Base-by-base conservation (phyloP, 2,329 filamentous ascomycete species). In the Alternaria triticimaculans region DNA sequence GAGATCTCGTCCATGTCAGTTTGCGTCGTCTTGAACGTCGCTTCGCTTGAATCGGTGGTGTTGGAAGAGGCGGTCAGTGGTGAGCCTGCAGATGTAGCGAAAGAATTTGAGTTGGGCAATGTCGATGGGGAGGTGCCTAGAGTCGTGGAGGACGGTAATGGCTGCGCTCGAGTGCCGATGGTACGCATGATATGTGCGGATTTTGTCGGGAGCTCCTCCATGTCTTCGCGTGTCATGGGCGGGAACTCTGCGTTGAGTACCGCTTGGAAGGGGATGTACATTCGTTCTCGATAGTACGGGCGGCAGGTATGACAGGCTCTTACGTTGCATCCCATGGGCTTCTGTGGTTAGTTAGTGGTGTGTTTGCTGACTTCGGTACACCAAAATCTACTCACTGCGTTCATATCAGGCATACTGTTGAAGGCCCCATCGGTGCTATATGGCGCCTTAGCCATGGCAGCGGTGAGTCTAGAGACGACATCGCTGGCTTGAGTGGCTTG, bases 221-320 rank as follows among this genome's bases (percentile, higher is more conserved):
- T 63, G 12, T 82, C 80, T 0, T 72, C 58, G 14, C 67, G 55
- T 1, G 78, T 78, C 10, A 83, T 26, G 1, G 80, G 72, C 23
- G 74, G 57, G 18, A 79, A 66, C 37, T 79, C 70, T 33, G 80
- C 78, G 26, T 72, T 76, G 23, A 83, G 75, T 33, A 85, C 76
- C 12, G 80, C 72, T 5, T 82, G 78, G 64, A 87, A 80, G 26
- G 82, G 83, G 8, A 78, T 76, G 70, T 78, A 84, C 33, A 82
- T 69, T 4, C 84, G 81, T 48, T 86, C 83, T n/a, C 77, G 78
- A 65, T 81, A 84, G 66, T 82, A 83, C 3, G 84, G 83, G 28
- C 85, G 82, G 66, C 85, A 87, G n/a, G 70, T 74, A 30, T 84
- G 83, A 64, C 85, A 87, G 55, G 81, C 81, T 54, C 80, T 79